Base-by-base conservation (phyloP, 768 basidiomycete genomes). In the Rhodotorula babjevae region DNA sequence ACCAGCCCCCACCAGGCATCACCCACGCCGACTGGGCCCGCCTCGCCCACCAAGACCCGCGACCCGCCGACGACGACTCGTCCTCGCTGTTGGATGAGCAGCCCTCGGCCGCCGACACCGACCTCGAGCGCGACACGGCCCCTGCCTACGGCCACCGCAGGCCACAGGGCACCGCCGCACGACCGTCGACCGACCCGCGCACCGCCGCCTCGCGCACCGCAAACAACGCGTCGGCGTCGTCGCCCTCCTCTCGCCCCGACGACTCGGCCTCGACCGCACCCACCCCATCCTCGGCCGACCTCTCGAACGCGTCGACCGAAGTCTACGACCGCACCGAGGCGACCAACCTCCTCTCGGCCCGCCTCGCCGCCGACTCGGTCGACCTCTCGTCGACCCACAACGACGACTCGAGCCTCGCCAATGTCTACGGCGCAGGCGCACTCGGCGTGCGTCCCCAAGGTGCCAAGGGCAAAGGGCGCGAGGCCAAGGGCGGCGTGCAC, bases 1-100 rank as follows among this genome's bases (percentile, higher is more conserved):
- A 68, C 12, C 61, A 36, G 11, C 58, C 71, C 11, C 71, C 71
- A 2, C 67, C 66, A 4, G 71, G 71, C 3, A 49, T 72, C 15
- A 31, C 63, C 19, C 62, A 31, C 6, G 0, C 15, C 10, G 33
- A 67, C 50, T 72, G 71, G 71, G 42, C 50, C 0, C 53, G 67
- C n/a, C 66, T 72, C 36, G 44, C 61, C 14, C 15, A 61, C 27
- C n/a, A n/a, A n/a, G n/a, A n/a, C 56, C 42, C 25, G 31, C 53
- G 27, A n/a, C 31, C 33, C 23, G 58, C n/a, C 36, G 49, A 44
- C 49, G 49, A 52, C 49, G 49, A n/a, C 57, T 19, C 29, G 11
- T 5, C 14, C 23, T 59, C 55, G 27, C 19, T 65, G 44, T 55
- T 65, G 55, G 57, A 65, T 42, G 65, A 65, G 44, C 19, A 31